Evolutionary conservation across 1,284 basidiomycete genomes (phyloP).

Genomic region (Cryptococcus jaspeensis): DNA sequence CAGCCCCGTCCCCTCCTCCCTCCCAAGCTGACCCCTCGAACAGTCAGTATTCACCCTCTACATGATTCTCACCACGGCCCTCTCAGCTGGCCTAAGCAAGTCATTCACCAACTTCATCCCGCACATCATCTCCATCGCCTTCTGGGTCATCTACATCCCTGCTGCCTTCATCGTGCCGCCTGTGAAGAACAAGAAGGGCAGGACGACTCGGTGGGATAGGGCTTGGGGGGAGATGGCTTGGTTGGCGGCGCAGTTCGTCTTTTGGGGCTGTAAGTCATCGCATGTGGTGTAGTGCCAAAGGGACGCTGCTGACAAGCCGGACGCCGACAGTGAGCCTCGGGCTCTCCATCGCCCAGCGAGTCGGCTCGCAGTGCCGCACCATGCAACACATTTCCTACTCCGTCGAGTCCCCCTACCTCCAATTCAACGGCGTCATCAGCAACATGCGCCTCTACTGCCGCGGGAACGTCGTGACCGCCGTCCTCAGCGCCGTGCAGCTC

Average conservation of each 20-base stretch:
- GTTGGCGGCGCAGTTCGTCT: neutral
- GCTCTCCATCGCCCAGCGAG: neutral
- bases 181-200: neutral
- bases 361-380: too few relatives aligned
- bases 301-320: neutral
- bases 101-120: constrained; percentile 1
- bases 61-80: neutral
- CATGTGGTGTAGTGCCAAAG: neutral
- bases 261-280: neutral
- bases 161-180: neutral
- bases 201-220: neutral
- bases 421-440: neutral
- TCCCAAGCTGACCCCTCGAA: too few relatives aligned
- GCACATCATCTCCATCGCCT: neutral
- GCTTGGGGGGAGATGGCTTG: constrained; percentile 1
- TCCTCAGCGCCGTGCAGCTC: neutral
- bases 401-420: neutral
- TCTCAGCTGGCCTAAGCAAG: neutral
- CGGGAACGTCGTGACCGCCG: neutral
- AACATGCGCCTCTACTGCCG: neutral
- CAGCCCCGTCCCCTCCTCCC: too few relatives aligned
- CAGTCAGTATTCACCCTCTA: too few relatives aligned
- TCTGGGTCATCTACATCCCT: neutral
- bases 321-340: neutral
- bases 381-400: neutral